Evolutionary conservation across 805 yeast species (phyloP).

Genomic region (Starmerella potacharoeniae): DNA sequence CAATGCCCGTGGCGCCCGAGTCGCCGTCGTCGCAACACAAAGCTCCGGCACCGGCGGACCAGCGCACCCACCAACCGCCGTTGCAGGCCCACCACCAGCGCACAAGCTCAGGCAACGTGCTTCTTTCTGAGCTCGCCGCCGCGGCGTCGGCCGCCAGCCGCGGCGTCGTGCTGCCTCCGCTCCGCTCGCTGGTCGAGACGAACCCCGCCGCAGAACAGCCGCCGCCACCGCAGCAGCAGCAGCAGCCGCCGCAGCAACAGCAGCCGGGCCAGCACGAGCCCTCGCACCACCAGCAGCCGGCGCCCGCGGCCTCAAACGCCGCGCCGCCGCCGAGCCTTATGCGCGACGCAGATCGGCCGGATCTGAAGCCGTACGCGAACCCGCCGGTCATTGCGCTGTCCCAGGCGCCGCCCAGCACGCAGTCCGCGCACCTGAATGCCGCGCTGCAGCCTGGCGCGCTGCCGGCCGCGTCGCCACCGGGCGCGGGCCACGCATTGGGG

Average conservation of each 20-base stretch:
- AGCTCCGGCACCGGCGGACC: not conserved
- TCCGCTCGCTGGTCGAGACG: not conserved
- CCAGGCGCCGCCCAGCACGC: not conserved
- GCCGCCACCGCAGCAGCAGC: not conserved
- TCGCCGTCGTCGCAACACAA: slow-evolving; percentile 2
- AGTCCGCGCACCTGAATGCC: not conserved
- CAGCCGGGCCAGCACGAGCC: too few species aligned
- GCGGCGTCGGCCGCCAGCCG: slow-evolving; percentile 3
- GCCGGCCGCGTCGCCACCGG: not conserved
- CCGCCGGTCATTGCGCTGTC: slow-evolving; percentile 1
- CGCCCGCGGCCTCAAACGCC: too few species aligned
- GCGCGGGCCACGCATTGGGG: too few species aligned
- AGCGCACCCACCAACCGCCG: not conserved
- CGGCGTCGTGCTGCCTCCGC: slow-evolving; percentile 2
- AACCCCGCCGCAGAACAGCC: too few species aligned
- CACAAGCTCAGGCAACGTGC: not conserved
- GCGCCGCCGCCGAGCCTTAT: too few species aligned
- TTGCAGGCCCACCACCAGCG: not conserved
- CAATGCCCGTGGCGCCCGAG: slow-evolving; percentile 3
- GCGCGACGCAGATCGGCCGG: not conserved
- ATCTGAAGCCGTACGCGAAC: not conserved
- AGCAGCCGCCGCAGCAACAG: not conserved
- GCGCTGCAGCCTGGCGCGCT: too few species aligned
- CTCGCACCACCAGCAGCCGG: too few species aligned
- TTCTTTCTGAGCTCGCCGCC: not conserved